phyloP scores from a whole-genome alignment of 768 basidiomycete species.

The Hygrocybe punicea region DNA sequence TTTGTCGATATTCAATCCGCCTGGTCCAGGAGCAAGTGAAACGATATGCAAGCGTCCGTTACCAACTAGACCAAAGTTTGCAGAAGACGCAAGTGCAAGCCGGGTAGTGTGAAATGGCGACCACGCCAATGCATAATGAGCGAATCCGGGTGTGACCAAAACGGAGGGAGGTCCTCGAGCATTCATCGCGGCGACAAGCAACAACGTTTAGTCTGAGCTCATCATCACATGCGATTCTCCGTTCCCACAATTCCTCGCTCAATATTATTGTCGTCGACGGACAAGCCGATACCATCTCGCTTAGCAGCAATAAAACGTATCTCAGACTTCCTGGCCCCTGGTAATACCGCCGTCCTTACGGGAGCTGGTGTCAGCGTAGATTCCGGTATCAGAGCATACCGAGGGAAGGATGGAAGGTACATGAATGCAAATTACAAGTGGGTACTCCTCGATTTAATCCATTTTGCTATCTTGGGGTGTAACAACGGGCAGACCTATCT shows the following conservation, averaged over 20 bases:
- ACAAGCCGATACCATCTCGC: conserved; percentile 39
- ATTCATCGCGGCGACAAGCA: conserved; percentile 28
- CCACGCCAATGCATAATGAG: conserved; percentile 79
- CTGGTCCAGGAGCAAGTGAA: conserved; percentile 48
- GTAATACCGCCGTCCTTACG: conserved; percentile 74
- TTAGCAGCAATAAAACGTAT: conserved; percentile 59
- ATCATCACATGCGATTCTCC: conserved; percentile 58
- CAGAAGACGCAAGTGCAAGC: conserved; percentile 76
- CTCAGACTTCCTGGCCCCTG: conserved; percentile 59
- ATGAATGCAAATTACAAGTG: conserved; percentile 90
- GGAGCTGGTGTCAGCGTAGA: conserved; percentile 96
- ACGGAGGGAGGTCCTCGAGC: conserved; percentile 44
- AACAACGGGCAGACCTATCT: conserved; percentile 50
- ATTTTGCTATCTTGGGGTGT: neutral
- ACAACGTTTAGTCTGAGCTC: neutral
- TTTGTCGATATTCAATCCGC: conserved; percentile 58
- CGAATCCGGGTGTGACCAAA: conserved; percentile 75
- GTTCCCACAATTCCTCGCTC: conserved; percentile 70
- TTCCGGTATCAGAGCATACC: conserved; percentile 92
- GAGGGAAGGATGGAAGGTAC: conserved; percentile 81
- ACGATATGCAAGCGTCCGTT: conserved; percentile 84
- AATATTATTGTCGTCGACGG: conserved; percentile 45
- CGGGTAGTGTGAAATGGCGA: conserved; percentile 79
- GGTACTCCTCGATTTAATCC: conserved; percentile 17
- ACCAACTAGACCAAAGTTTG: conserved; percentile 93